These are phyloP conservation scores for Bothriochloa decipiens DNA, from an alignment of 176 grass and related monocot genomes.

Conservation along the genomic window DNA sequence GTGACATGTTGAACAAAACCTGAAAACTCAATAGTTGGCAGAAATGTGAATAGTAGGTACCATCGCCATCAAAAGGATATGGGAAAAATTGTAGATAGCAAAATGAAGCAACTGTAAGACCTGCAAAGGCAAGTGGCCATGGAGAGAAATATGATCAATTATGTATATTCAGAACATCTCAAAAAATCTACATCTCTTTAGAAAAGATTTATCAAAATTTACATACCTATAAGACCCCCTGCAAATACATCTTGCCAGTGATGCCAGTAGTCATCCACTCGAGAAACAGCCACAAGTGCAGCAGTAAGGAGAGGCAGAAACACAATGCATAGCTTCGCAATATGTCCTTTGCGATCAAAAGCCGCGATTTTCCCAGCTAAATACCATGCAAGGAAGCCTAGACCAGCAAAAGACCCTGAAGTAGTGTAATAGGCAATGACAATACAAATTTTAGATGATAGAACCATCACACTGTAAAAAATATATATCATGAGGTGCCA, in stretches of 20 bases:
- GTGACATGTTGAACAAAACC: neutral
- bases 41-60: slow-evolving; percentile 29
- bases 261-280: slow-evolving; percentile 94
- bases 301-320: slow-evolving; percentile 71
- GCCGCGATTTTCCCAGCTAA: slow-evolving; percentile 76
- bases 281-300: slow-evolving; percentile 72
- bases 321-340: slow-evolving; percentile 76
- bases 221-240: slow-evolving; percentile 66
- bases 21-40: neutral
- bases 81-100: slow-evolving; percentile 93
- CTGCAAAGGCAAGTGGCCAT: slow-evolving; percentile 47
- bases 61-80: slow-evolving; percentile 67
- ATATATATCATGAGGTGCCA: neutral
- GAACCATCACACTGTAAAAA: neutral
- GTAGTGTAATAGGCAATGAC: slow-evolving; percentile 6
- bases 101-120: slow-evolving; percentile 71
- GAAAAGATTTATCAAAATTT: slow-evolving; percentile 15
- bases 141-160: neutral
- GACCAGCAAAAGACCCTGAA: slow-evolving; percentile 82
- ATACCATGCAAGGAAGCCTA: slow-evolving; percentile 90
- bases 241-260: slow-evolving; percentile 90
- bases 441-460: slow-evolving; percentile 19
- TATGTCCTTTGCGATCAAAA: slow-evolving; percentile 73
- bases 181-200: neutral
- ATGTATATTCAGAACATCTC: neutral